These are phyloP conservation scores for Leishmania mexicana DNA, from an alignment of 208 protist genomes.

Conservation along the genomic window DNA sequence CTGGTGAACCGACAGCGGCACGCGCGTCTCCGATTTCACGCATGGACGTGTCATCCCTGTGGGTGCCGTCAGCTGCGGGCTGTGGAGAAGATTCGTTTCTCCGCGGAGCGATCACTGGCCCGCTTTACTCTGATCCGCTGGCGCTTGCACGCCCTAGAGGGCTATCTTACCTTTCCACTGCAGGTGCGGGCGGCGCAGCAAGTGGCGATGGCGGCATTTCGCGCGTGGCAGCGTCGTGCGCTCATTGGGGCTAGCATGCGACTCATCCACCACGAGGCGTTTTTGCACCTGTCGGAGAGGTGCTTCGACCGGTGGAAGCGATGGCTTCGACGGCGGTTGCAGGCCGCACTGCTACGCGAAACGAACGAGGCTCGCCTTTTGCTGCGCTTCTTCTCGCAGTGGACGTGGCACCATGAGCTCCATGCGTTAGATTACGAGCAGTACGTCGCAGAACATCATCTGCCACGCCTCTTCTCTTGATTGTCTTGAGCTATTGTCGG, in stretches of 20 bases:
- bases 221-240: slow-evolving; percentile 23
- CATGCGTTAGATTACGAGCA: slow-evolving; percentile 9
- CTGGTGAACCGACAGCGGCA: slow-evolving; percentile 28
- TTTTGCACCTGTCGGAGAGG: slow-evolving; percentile 12
- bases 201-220: slow-evolving; percentile 12
- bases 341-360: slow-evolving; percentile 16
- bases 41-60: slow-evolving; percentile 1
- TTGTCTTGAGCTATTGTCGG: too few relatives aligned
- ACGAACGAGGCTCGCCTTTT: slow-evolving; percentile 16
- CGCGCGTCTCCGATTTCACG: slow-evolving; percentile 4
- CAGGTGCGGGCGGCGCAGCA: slow-evolving; percentile 15
- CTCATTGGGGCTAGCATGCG: slow-evolving; percentile 1
- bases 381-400: slow-evolving; percentile 15
- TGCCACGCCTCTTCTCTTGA: slow-evolving; percentile 7
- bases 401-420: slow-evolving; percentile 29
- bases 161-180: slow-evolving; percentile 13
- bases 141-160: slow-evolving; percentile 18
- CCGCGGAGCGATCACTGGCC: slow-evolving; percentile 25
- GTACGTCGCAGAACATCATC: not conserved
- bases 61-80: slow-evolving; percentile 2
- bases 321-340: slow-evolving; percentile 28
- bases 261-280: slow-evolving; percentile 14
- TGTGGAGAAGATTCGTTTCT: slow-evolving; percentile 16
- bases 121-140: slow-evolving; percentile 22
- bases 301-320: slow-evolving; percentile 35